Base-by-base conservation (phyloP, 163 green algal species). In the Volvox carteri region DNA sequence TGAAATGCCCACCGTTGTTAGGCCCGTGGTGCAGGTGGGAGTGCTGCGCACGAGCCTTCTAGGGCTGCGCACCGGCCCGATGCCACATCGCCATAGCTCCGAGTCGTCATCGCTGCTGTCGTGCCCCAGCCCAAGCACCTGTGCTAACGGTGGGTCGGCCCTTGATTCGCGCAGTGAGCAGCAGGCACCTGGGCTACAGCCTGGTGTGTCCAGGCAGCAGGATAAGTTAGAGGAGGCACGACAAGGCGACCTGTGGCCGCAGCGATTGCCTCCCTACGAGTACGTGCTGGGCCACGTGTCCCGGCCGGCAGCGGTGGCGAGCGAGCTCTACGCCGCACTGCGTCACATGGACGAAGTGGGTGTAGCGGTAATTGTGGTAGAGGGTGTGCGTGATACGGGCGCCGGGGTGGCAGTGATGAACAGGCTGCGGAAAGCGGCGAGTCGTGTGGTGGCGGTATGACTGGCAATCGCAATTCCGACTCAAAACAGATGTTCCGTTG, bases 331-430 rank as follows among this genome's bases (percentile, higher is more conserved):
- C 77, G 68, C 39, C 21, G 93, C 65, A 16, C 83, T 95, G 87
- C 81, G 93, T 6, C 44, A 76, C 35, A 73, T 91, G 65, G 93
- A 95, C 58, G 77, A 83, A 39, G 42, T 73, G 33, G 87, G 88
- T 16, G 86, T 90, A 46, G 85, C 2, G 50, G 62, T 62, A 12
- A 90, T 95, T 28, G 46, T 95, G 54, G 93, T 92, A 35, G 90
- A 95, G 86, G 93, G 92, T 0, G 67, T 95, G 77, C 23, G 23
- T 52, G 90, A 93, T 8, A 67, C 14, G 19, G 91, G 88, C 12
- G 86, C 83, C 46, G 93, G 93, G 0, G n/a, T 90, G 77, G 93
- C 93, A 0, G 90, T 95, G 5, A 95, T 95, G 93, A 95, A 95
- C 65, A 67, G 93, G 19, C 77, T 95, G 85, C 84, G 90, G 23